phyloP scores from a whole-genome alignment of 2,329 filamentous ascomycete species.

The Fusarium torulosum region DNA sequence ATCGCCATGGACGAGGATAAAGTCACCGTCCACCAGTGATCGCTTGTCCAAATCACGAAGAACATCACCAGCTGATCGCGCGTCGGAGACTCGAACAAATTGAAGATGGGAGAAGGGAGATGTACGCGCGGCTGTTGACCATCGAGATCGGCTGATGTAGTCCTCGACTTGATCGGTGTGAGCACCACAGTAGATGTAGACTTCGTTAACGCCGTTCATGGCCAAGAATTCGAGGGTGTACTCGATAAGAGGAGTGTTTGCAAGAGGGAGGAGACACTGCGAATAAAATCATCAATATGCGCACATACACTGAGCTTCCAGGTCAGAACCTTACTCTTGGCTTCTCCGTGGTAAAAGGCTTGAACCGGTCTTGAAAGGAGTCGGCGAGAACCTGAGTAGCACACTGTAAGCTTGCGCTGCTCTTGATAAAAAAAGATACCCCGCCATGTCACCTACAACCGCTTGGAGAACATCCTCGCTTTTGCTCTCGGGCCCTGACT shows the following conservation, averaged over 20 bases:
- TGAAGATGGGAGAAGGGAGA: slow-evolving; percentile 82
- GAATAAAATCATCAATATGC: slow-evolving; percentile 35
- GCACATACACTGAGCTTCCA: background rate
- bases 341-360: slow-evolving; percentile 87
- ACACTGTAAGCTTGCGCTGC: slow-evolving; percentile 40
- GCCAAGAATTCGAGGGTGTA: slow-evolving; percentile 97
- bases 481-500: slow-evolving; percentile 65
- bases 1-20: slow-evolving; percentile 92
- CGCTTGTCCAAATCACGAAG: slow-evolving; percentile 93
- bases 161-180: slow-evolving; percentile 89
- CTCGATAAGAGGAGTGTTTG: slow-evolving; percentile 94
- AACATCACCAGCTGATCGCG: slow-evolving; percentile 90
- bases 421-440: slow-evolving; percentile 36
- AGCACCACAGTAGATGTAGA: slow-evolving; percentile 91
- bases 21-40: slow-evolving; percentile 87
- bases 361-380: slow-evolving; percentile 92
- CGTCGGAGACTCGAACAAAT: slow-evolving; percentile 85
- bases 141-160: slow-evolving; percentile 83
- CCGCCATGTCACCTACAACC: slow-evolving; percentile 60
- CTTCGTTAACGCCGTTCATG: slow-evolving; percentile 93
- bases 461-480: slow-evolving; percentile 70
- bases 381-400: slow-evolving; percentile 82
- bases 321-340: slow-evolving; percentile 75
- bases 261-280: slow-evolving; percentile 91
- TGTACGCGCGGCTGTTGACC: slow-evolving; percentile 69